Conservation (phyloP, 495 filamentous ascomycete genomes). For the Aspergillus hancockii region DNA sequence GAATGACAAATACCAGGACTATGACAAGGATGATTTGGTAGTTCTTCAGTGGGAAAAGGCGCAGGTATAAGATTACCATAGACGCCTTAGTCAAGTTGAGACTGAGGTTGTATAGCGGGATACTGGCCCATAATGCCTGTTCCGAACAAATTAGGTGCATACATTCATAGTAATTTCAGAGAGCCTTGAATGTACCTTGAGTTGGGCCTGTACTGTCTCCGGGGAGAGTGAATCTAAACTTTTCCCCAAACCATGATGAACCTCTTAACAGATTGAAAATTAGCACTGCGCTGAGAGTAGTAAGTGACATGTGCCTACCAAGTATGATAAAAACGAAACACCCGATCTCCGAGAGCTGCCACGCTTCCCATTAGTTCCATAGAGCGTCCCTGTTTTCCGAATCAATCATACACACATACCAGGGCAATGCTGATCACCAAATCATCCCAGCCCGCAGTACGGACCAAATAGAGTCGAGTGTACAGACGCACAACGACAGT, state of each 20-base stretch:
- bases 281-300: not conserved
- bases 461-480: constrained; percentile 33
- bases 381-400: not conserved
- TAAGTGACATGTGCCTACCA: constrained; percentile 22
- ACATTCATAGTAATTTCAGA: not conserved
- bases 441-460: constrained; percentile 39
- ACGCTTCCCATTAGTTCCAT: not conserved
- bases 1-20: constrained; percentile 33
- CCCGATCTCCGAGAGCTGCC: constrained; percentile 21
- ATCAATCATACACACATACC: constrained; percentile 24
- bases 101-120: constrained; percentile 45
- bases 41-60: constrained; percentile 37
- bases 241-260: constrained; percentile 20
- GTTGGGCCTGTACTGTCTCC: constrained; percentile 5
- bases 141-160: not conserved
- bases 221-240: not conserved
- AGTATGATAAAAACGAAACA: constrained; percentile 31
- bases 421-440: constrained; percentile 29
- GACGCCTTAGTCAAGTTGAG: constrained; percentile 49
- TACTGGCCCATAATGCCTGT: constrained; percentile 38
- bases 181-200: constrained; percentile 19
- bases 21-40: constrained; percentile 31
- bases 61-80: constrained; percentile 39
- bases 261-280: constrained; percentile 15
- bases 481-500: constrained; percentile 34